Percentiles rank a stretch among this genome's conserved stretches.
phyloP scores from a whole-genome alignment of 805 yeast species.

The Zygosaccharomyces gambellarensis region DNA sequence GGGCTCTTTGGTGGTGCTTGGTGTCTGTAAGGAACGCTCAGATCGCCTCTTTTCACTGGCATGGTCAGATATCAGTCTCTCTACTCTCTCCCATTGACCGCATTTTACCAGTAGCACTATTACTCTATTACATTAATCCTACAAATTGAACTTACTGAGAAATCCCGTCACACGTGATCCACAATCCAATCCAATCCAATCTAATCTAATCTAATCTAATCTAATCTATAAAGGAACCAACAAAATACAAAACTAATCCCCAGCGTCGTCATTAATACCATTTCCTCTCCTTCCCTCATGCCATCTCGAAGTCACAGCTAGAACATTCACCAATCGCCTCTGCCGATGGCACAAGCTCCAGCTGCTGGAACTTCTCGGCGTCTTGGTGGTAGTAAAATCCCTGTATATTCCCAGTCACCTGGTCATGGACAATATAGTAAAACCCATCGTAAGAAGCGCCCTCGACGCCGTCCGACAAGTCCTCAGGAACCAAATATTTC shows the following conservation, averaged over 20 bases:
- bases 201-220: too few species aligned
- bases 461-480: constrained; percentile 43
- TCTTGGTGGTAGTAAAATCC: constrained; percentile 80
- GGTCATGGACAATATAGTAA: constrained; percentile 81
- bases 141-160: not conserved
- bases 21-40: constrained; percentile 40
- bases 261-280: not conserved
- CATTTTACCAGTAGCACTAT: too few species aligned
- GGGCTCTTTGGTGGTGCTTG: constrained; percentile 44
- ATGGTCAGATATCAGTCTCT: not conserved
- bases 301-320: constrained; percentile 23
- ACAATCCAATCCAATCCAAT: not conserved
- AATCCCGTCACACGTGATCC: not conserved
- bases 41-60: constrained; percentile 35
- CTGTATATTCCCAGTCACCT: constrained; percentile 62
- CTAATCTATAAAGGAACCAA: not conserved
- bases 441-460: constrained; percentile 89
- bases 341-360: constrained; percentile 45
- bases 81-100: not conserved
- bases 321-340: constrained; percentile 14
- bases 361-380: constrained; percentile 73
- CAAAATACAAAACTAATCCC: not conserved
- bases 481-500: constrained; percentile 77
- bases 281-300: constrained; percentile 8
- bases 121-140: not conserved